A percentile compares a stretch with the other conserved stretches of the same genome.
phyloP scores from a whole-genome alignment of 1,139 yeast species.

The Kodamaea anthophila region DNA sequence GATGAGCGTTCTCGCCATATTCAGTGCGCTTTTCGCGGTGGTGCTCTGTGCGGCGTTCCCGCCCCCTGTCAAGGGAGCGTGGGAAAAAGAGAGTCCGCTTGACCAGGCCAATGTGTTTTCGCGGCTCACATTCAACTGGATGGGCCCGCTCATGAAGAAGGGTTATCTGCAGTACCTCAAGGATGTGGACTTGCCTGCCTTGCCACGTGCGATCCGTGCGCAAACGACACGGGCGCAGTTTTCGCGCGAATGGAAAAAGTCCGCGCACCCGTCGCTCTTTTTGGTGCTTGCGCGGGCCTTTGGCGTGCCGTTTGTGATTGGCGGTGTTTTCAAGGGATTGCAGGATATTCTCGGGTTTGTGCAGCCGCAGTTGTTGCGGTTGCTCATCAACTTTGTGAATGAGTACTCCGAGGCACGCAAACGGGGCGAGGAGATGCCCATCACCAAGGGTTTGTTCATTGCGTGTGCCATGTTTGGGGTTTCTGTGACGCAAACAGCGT shows the following conservation, averaged over 20 bases:
- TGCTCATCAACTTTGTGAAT: constrained; percentile 75
- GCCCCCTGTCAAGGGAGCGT: constrained; percentile 27
- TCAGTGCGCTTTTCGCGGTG: constrained; percentile 42
- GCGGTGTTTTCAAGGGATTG: constrained; percentile 68
- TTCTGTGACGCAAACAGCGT: constrained; percentile 76
- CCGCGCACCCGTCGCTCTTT: constrained; percentile 54
- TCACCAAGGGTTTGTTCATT: constrained; percentile 77
- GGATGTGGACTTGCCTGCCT: constrained; percentile 73
- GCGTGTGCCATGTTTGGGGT: constrained; percentile 79
- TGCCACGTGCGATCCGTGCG: constrained; percentile 64
- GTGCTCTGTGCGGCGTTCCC: constrained; percentile 47
- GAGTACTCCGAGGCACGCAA: constrained; percentile 32
- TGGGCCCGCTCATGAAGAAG: constrained; percentile 80
- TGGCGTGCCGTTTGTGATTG: constrained; percentile 62
- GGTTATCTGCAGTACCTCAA: constrained; percentile 73
- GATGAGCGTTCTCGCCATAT: constrained; percentile 42
- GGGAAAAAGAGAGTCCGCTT: constrained; percentile 42
- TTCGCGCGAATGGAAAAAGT: constrained; percentile 51
- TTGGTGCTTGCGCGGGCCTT: constrained; percentile 61
- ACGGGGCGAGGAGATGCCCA: constrained; percentile 34
- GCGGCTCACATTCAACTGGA: constrained; percentile 80
- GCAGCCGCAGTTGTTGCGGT: constrained; percentile 81
- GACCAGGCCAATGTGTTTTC: constrained; percentile 83
- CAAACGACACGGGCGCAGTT: constrained; percentile 45
- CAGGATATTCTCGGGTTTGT: constrained; percentile 81